Evolutionary conservation across 2,329 filamentous ascomycete species (phyloP), one percentile per base, ranked within the genome.

Genomic region (Colletotrichum karsti): DNA sequence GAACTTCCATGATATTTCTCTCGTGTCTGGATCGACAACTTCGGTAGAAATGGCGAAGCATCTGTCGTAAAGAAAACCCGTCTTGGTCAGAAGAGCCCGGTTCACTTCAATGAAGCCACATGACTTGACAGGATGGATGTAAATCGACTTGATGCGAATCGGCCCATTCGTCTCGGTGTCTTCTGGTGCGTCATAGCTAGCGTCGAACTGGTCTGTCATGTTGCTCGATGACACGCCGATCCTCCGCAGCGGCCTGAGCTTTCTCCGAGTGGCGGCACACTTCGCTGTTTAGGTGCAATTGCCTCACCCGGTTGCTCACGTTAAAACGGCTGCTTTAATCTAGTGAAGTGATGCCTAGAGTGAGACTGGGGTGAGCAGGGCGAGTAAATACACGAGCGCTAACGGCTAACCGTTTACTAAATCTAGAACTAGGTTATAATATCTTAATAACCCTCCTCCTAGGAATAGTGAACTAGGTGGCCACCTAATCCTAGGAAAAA

Each of bases 1-100:
- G 24, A 77, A 76, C 0, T 70, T 72, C 72, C 74, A 75, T 4
- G 58, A 64, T 0, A 62, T 28, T 0, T 50, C 64, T 7, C 71
- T 70, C 2, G 66, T 44, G 5, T 57, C 75, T 3, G 75, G 66
- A 0, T 71, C 72, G 2, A 72, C 70, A 4, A 73, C 71, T 33
- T 78, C 73, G 2, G 71, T 70, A 0, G 78, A 77, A 0, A 79
- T 63, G 4, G 73, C 76, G 42, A 78, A 73, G 48, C 71, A 72
- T 5, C 75, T 63, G 28, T 77, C 75, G 30, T 73, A 70, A 5
- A 63, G 18, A 6, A 77, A 72, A 0, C 75, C 74, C 1, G 70
- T 70, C 24, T 76, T 77, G 9, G 72, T 63, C 7, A 77, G 69
- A 6, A 70, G 20, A 1, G 72, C 73, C 3, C 71, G 58, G 13